A percentile compares a stretch with the other conserved stretches of the same genome.
These are phyloP conservation scores for Trypanosomatidae sp. DNA, from an alignment of 208 protist species.

Conservation along the genomic window DNA sequence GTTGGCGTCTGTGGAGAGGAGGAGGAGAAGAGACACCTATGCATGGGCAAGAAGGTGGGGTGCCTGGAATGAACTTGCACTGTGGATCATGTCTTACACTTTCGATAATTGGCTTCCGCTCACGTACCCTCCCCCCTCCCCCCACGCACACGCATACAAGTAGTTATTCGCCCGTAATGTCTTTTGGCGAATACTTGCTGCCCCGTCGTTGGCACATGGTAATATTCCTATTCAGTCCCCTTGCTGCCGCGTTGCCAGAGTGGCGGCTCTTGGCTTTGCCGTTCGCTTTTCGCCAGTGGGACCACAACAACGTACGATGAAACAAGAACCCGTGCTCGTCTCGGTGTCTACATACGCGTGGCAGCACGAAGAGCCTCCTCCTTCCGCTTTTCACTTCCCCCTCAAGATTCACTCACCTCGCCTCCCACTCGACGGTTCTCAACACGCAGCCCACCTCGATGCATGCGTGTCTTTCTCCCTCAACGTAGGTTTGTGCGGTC, in stretches of 20 bases:
- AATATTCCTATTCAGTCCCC: neutral
- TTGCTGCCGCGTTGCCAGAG: neutral
- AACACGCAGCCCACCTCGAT: neutral
- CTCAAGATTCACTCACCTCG: neutral
- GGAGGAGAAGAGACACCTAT: neutral
- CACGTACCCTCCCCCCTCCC: neutral
- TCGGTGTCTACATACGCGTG: neutral
- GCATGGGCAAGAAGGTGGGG: neutral
- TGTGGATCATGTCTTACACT: neutral
- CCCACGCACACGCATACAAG: neutral
- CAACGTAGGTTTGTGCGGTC: neutral
- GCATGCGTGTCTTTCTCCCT: neutral
- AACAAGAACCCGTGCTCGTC: neutral
- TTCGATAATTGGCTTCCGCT: neutral
- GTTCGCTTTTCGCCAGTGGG: neutral
- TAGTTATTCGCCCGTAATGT: neutral
- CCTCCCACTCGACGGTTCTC: neutral
- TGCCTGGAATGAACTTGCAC: neutral
- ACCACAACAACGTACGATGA: neutral
- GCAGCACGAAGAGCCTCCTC: neutral
- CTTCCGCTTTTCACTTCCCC: neutral
- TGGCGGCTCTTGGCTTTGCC: neutral
- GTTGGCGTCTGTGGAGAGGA: neutral
- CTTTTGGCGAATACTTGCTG: neutral
- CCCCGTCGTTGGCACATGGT: neutral